Evolutionary conservation across 352 stramenopile species (phyloP), one percentile per base, ranked within the genome.

Genomic region (Peronosclerospora sorghi): DNA sequence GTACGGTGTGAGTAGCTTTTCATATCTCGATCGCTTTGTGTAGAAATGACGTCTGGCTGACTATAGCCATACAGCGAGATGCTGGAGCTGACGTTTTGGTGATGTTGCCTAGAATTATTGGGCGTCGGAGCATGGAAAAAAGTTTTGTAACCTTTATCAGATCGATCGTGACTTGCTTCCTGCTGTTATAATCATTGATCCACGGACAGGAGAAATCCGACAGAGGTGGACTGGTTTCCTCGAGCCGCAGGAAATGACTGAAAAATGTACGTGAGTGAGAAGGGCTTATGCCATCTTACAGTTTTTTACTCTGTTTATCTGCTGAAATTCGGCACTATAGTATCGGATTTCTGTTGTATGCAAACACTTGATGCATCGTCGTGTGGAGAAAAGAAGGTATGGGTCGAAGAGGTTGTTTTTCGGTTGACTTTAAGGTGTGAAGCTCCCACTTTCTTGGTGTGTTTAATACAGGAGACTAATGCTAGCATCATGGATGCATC

Each of bases 91-190:
- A 45, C 19, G 12, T 8, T 47, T 35, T 15, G 34, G 41, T 45
- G 34, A n/a, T 43, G 35, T 24, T 45, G 13, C 19, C 17, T 36
- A 90, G 79, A 83, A 73, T 37, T 86, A 86, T 36, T 85, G 67
- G 69, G 68, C 63, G 6, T 83, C 72, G 4, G 79, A 92, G 29
- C 62, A 86, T 29, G 76, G 79, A 45, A 87, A 86, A 48, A 86
- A 86, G 39, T 88, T 89, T 45, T 87, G 73, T 54, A 71, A 56
- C 29, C 51, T 92, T 32, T 92, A 92, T 50, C 76, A 87, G 51
- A 67, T 92, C 20, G 74, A 86, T 14, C 58, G 64, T 15, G 66
- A 75, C 9, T 66, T 56, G 45, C 55, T 93, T 8, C 81, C 81
- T 8, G 51, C 79, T n/a, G 67, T 88, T 30, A 57, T 66, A 20